phyloP scores from a whole-genome alignment of 108 stramenopile genomes.

The Cyclotella distinguenda region DNA sequence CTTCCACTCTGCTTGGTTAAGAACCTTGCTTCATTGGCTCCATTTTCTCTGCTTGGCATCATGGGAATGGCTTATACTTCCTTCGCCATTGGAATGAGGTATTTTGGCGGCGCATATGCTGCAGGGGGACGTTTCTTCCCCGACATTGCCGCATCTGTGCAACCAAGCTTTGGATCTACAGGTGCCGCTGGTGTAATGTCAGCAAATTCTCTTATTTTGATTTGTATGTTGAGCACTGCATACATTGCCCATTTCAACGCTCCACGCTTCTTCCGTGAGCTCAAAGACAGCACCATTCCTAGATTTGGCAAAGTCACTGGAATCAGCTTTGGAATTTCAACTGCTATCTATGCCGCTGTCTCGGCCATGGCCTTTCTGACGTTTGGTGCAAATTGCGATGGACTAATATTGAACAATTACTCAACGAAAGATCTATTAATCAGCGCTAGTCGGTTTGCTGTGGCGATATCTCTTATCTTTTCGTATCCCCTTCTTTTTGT shows the following conservation, averaged over 20 bases:
- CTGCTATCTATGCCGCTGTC: slow-evolving; percentile 72
- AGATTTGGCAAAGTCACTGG: slow-evolving; percentile 83
- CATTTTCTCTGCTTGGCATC: slow-evolving; percentile 87
- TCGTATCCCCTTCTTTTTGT: slow-evolving; percentile 74
- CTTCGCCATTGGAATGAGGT: slow-evolving; percentile 76
- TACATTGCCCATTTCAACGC: slow-evolving; percentile 96
- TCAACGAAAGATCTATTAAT: slow-evolving; percentile 86
- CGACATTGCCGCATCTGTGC: slow-evolving; percentile 55
- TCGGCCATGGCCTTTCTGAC: slow-evolving; percentile 90
- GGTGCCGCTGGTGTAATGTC: slow-evolving; percentile 75
- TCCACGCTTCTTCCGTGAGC: slow-evolving; percentile 92
- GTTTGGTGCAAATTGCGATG: slow-evolving; percentile 84
- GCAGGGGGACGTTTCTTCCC: slow-evolving; percentile 63
- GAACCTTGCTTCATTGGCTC: slow-evolving; percentile 79
- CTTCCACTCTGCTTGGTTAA: slow-evolving; percentile 93
- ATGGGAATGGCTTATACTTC: slow-evolving; percentile 90
- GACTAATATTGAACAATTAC: slow-evolving; percentile 95
- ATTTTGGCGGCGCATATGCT: slow-evolving; percentile 77
- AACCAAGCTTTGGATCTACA: slow-evolving; percentile 70
- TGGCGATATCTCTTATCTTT: slow-evolving; percentile 82
- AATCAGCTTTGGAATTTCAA: slow-evolving; percentile 72
- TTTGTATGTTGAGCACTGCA: slow-evolving; percentile 93
- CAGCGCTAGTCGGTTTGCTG: slow-evolving; percentile 86
- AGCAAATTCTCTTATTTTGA: slow-evolving; percentile 81
- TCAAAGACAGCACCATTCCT: slow-evolving; percentile 88